Percentiles rank a stretch among this genome's conserved stretches.
Evolutionary conservation across 805 yeast genomes (phyloP).

Genomic region (Clavispora carvajalis): DNA sequence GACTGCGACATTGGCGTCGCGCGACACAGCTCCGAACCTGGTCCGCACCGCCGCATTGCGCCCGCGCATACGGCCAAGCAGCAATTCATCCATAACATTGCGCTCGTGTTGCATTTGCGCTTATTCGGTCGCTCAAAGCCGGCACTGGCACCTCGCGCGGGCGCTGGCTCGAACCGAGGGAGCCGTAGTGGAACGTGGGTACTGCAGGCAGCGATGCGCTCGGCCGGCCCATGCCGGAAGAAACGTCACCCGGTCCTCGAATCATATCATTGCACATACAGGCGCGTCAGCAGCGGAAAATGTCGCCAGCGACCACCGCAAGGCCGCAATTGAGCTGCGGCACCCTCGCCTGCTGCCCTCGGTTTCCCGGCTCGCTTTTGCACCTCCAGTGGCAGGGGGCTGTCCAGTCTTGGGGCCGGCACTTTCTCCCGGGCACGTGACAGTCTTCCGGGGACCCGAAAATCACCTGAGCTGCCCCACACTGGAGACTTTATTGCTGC

Average conservation of each 20-base stretch:
- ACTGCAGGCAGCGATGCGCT: not conserved
- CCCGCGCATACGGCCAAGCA: not conserved
- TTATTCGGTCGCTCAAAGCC: too few relatives aligned
- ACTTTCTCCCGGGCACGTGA: not conserved
- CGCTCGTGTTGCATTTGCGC: too few relatives aligned
- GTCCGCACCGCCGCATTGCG: not conserved
- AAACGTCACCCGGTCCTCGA: slow-evolving; percentile 1
- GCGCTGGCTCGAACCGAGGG: too few relatives aligned
- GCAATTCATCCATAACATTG: not conserved
- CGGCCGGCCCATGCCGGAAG: not conserved
- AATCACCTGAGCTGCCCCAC: not conserved
- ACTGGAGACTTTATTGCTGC: not conserved
- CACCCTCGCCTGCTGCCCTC: not conserved
- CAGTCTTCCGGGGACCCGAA: not conserved
- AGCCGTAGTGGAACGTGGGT: too few relatives aligned
- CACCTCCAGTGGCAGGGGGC: too few relatives aligned
- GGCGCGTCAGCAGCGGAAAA: not conserved
- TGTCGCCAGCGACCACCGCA: not conserved
- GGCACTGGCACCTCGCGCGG: too few relatives aligned
- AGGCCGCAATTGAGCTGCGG: not conserved
- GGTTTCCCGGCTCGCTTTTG: too few relatives aligned
- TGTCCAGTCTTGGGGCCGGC: too few relatives aligned
- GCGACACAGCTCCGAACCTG: slow-evolving; percentile 7
- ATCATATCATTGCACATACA: not conserved
- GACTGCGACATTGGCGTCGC: slow-evolving; percentile 3